Conservation (phyloP, 495 filamentous ascomycete species). For the Umbilicaria muhlenbergii region DNA sequence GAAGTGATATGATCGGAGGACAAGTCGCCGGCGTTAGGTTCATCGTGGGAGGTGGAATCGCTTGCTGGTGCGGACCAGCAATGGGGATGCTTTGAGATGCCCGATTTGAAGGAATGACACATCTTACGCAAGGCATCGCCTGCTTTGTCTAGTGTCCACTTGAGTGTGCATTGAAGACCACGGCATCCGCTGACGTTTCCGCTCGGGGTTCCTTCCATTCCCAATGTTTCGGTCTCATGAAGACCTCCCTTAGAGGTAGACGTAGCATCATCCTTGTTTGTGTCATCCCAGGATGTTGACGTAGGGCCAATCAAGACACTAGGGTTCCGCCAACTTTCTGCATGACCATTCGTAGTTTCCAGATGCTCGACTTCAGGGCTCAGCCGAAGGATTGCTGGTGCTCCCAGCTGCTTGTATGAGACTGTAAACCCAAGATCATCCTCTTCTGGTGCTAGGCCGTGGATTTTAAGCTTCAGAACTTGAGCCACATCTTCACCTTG, state of each 20-base stretch:
- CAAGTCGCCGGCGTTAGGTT: background rate
- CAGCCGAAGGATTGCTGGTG: slow-evolving; percentile 23
- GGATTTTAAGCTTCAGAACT: slow-evolving; percentile 28
- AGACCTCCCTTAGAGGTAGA: slow-evolving; percentile 2
- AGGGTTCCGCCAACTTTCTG: slow-evolving; percentile 4
- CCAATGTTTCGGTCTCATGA: slow-evolving; percentile 16
- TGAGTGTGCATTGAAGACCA: background rate
- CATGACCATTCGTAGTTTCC: slow-evolving; percentile 1
- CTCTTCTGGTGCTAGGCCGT: slow-evolving; percentile 20
- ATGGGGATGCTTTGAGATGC: background rate
- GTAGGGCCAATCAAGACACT: background rate
- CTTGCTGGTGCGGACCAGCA: background rate
- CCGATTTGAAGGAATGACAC: background rate
- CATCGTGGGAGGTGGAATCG: background rate
- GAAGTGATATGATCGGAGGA: slow-evolving; percentile 1
- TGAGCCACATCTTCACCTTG: slow-evolving; percentile 25
- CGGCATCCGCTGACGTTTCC: background rate
- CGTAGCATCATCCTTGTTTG: background rate
- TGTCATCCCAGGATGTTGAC: background rate
- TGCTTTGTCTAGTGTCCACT: background rate
- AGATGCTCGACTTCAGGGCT: slow-evolving; percentile 17
- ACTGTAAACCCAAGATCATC: slow-evolving; percentile 25
- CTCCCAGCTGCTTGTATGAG: slow-evolving; percentile 28
- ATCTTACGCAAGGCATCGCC: background rate
- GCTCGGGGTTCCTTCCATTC: slow-evolving; percentile 15